Base-by-base conservation (phyloP, 306 rosid genomes). In the Prunus armeniaca region DNA sequence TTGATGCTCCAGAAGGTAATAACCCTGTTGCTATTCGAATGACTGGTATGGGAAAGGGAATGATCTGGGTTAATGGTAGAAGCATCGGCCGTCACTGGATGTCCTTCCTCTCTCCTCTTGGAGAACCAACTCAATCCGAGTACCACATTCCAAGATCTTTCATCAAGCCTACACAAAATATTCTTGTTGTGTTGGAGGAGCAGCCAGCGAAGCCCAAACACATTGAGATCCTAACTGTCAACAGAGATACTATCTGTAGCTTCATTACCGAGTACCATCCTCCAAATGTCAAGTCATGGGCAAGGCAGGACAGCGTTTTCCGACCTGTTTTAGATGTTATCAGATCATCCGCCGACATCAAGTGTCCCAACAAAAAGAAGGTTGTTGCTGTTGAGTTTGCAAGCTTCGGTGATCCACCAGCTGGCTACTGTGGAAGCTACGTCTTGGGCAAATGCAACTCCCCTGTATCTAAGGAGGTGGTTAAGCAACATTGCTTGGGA, bases 61-160 rank as follows among this genome's bases (percentile, higher is more conserved):
- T 75, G 72, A 55, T 54, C 15, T 75, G 79, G 72, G 61, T 65
- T 24, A 75, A 75, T 65, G 79, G 79, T 32, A 34, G 34, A 6
- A 75, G 65, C 14, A 65, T 75, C 2, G 79, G 79, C 10, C 72
- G 72, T 0, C 70, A 75, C 25, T 75, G 72, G 72, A 50, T 27
- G 5, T 75, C 79, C 10, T 75, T 62, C 70, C 79, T 75, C 9
- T 75, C 79, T 22, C 55, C 79, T 65, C 71, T 65, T 0, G 54
- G 79, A 5, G 30, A 64, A 19, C 72, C 79, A 51, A 64, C 79
- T n/a, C 79, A 75, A 45, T 12, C 65, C 10, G 52, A 28, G 32
- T 71, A 52, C 50, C 79, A 75, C 32, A 75, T 75, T 17, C 79
- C 79, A 20, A 65, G 79, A 66, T 66, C 79, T 38, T 65, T 75